Evolutionary conservation across 2,329 filamentous ascomycete species (phyloP).

Genomic region (Trichocomaceae sp.): DNA sequence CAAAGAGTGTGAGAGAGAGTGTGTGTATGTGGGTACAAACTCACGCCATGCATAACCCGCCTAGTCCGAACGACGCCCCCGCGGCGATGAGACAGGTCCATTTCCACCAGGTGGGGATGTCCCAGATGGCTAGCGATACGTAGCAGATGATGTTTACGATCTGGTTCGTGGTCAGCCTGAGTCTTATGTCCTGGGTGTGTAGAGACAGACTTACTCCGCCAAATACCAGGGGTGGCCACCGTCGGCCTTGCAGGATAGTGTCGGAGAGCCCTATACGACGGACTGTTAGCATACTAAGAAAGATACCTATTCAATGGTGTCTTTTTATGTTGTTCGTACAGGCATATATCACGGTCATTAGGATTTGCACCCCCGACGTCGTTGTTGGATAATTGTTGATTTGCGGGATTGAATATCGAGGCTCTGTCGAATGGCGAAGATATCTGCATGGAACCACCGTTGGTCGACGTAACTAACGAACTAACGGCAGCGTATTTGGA

Average conservation of each 20-base stretch:
- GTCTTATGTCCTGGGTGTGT: too few relatives aligned
- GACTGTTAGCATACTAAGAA: too few relatives aligned
- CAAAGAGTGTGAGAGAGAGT: background rate
- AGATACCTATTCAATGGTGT: too few relatives aligned
- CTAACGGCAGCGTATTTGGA: too few relatives aligned
- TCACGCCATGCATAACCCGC: constrained; percentile 46
- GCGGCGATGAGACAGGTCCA: constrained; percentile 57
- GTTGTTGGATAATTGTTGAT: constrained; percentile 56
- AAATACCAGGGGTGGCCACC: constrained; percentile 61
- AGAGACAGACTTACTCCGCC: constrained; percentile 46
- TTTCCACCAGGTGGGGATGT: constrained; percentile 51
- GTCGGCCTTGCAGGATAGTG: constrained; percentile 50
- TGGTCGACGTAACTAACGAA: too few relatives aligned
- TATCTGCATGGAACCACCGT: too few relatives aligned
- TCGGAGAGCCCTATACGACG: constrained; percentile 53
- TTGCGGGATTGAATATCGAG: constrained; percentile 41
- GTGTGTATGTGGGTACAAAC: too few relatives aligned
- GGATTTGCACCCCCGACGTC: constrained; percentile 48
- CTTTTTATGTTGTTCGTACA: constrained; percentile 27
- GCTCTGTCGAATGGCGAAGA: constrained; percentile 30
- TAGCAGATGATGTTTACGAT: constrained; percentile 40
- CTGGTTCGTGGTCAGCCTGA: constrained; percentile 11
- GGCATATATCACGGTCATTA: constrained; percentile 57
- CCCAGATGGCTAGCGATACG: constrained; percentile 43
- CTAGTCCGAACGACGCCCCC: constrained; percentile 42